A percentile compares a stretch with the other conserved stretches of the same genome.
These are phyloP conservation scores for Obba rivulosa DNA, from an alignment of 768 basidiomycete species.

Conservation along the genomic window DNA sequence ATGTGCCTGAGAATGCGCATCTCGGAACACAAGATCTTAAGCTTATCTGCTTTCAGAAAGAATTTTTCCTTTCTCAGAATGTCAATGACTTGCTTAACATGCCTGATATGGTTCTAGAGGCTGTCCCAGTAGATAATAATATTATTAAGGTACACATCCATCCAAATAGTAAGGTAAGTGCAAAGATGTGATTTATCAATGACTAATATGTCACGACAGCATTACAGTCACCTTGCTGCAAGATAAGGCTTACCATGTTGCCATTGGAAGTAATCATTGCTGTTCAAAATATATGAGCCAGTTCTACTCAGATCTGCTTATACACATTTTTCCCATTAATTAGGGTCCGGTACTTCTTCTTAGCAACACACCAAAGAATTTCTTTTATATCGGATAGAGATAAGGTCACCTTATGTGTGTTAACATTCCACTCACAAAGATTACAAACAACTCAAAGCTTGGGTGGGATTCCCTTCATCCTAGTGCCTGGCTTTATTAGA, in stretches of 20 bases:
- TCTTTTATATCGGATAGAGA: conserved; percentile 13
- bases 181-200: conserved; percentile 24
- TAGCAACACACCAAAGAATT: conserved; percentile 13
- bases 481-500: conserved; percentile 20
- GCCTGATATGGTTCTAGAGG: conserved; percentile 22
- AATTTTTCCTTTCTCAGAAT: conserved; percentile 27
- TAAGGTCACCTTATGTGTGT: conserved; percentile 23
- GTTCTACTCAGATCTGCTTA: conserved; percentile 21
- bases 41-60: conserved; percentile 31
- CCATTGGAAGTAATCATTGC: conserved; percentile 22
- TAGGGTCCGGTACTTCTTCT: conserved; percentile 10
- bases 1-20: conserved; percentile 27
- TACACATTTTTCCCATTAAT: conserved; percentile 24
- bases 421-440: conserved; percentile 24
- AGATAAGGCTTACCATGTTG: conserved; percentile 23
- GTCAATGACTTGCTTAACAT: conserved; percentile 29
- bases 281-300: conserved; percentile 15
- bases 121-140: conserved; percentile 29
- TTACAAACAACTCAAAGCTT: conserved; percentile 21
- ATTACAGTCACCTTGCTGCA: conserved; percentile 28
- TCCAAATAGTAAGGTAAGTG: conserved; percentile 21
- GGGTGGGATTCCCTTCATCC: conserved; percentile 14
- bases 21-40: conserved; percentile 24
- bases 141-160: conserved; percentile 30
- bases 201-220: conserved; percentile 25